Percentiles rank a stretch among this genome's conserved stretches.
Conservation (phyloP, 1,284 basidiomycete species). For the Austroboletus novae-zelandiae region DNA sequence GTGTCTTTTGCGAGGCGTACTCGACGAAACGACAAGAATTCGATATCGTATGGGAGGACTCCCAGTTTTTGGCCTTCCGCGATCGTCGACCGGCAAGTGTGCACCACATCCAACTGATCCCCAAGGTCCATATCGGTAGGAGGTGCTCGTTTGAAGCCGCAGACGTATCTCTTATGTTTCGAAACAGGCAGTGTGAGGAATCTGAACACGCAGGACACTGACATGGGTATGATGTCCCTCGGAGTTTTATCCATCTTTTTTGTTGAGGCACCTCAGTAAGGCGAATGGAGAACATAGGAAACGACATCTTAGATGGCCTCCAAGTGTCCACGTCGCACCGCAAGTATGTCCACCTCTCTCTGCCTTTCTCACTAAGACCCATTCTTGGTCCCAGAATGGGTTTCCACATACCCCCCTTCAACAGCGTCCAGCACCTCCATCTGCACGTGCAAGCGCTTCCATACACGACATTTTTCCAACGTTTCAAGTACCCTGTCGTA, state of each 20-base stretch:
- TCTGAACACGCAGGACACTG: constrained; percentile 17
- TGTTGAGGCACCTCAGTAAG: constrained; percentile 28
- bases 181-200: constrained; percentile 21
- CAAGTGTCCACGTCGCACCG: constrained; percentile 40
- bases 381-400: constrained; percentile 50
- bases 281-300: constrained; percentile 64
- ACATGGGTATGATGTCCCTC: constrained; percentile 23
- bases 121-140: constrained; percentile 28
- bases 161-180: neutral
- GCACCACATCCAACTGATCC: constrained; percentile 31
- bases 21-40: constrained; percentile 21
- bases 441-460: constrained; percentile 76
- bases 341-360: constrained; percentile 37
- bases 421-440: constrained; percentile 78
- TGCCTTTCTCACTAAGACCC: neutral
- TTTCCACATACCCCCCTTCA: constrained; percentile 83
- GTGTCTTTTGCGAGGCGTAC: constrained; percentile 25
- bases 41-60: constrained; percentile 31
- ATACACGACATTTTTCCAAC: constrained; percentile 45
- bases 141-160: constrained; percentile 1
- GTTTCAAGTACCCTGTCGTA: constrained; percentile 59
- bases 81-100: constrained; percentile 20
- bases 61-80: constrained; percentile 31
- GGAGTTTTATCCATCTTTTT: neutral
- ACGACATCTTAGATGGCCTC: constrained; percentile 48